Conservation (phyloP, 208 protist genomes). For the Trypanosoma mega region DNA sequence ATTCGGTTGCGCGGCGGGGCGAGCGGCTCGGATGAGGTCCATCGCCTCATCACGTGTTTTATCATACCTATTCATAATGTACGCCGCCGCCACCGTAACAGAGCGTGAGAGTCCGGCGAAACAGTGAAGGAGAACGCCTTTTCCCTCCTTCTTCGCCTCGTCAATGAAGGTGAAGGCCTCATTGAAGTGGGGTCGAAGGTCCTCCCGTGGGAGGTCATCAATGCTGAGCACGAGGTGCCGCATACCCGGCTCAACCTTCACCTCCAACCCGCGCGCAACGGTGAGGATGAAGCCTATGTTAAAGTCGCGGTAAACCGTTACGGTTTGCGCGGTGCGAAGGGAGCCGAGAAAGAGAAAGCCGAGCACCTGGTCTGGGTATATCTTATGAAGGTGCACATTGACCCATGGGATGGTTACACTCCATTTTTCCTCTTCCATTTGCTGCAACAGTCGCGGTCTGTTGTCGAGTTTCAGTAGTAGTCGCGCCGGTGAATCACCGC, state of each 20-base stretch:
- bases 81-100: slow-evolving; percentile 77
- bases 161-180: slow-evolving; percentile 84
- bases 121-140: slow-evolving; percentile 86
- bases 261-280: slow-evolving; percentile 62
- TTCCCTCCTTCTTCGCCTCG: slow-evolving; percentile 43
- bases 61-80: slow-evolving; percentile 74
- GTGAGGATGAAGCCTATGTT: slow-evolving; percentile 84
- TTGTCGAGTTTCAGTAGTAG: slow-evolving; percentile 71
- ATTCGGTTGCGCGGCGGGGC: slow-evolving; percentile 79
- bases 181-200: slow-evolving; percentile 58
- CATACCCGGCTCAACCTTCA: slow-evolving; percentile 70
- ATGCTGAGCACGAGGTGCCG: slow-evolving; percentile 68
- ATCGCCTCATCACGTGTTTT: slow-evolving; percentile 70
- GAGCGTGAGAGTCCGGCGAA: slow-evolving; percentile 91
- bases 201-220: slow-evolving; percentile 77
- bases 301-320: slow-evolving; percentile 77
- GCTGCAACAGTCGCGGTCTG: slow-evolving; percentile 59
- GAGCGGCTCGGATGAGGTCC: slow-evolving; percentile 48
- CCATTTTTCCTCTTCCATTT: slow-evolving; percentile 61
- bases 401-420: slow-evolving; percentile 49
- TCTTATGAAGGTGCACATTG: slow-evolving; percentile 76
- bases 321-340: slow-evolving; percentile 77
- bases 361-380: slow-evolving; percentile 89
- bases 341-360: slow-evolving; percentile 85
- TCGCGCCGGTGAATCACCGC: not conserved